Evolutionary conservation across 108 stramenopile species (phyloP).

Genomic region (Pseudonitzschia pungens): DNA sequence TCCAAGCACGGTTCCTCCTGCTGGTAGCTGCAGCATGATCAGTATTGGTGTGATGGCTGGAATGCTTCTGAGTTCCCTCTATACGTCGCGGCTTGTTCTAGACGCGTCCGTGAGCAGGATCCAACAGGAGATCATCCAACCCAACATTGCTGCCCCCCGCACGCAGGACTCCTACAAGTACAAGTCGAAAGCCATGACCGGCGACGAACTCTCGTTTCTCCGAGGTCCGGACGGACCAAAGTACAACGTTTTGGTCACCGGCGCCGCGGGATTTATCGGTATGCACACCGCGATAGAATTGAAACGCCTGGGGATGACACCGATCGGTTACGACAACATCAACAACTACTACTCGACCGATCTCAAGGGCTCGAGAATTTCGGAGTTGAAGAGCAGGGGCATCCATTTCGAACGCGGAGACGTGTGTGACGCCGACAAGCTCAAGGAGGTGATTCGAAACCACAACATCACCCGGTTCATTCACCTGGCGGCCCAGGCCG

Average conservation of each 20-base stretch:
- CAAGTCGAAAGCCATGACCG: no score
- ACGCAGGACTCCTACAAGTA: conserved; percentile 13
- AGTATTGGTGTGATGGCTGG: no score
- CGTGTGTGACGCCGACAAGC: conserved; percentile 29
- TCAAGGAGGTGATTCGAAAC: conserved; percentile 24
- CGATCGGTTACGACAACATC: conserved; percentile 41
- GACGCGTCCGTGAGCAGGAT: no score
- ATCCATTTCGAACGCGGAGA: conserved; percentile 33
- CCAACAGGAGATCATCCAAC: no score
- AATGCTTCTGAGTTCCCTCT: no score
- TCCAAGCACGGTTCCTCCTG: no score
- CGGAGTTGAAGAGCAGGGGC: conserved; percentile 19
- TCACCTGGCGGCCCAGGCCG: conserved; percentile 45
- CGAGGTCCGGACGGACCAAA: conserved; percentile 40
- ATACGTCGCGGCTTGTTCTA: no score
- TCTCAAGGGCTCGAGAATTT: conserved; percentile 27
- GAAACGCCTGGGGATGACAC: conserved; percentile 34
- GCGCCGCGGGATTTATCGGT: conserved; percentile 38
- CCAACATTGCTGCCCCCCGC: background rate
- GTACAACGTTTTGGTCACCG: conserved; percentile 36
- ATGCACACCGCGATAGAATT: conserved; percentile 40
- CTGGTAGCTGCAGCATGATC: no score
- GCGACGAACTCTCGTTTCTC: no score
- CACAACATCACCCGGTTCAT: conserved; percentile 41
- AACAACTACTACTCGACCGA: conserved; percentile 30